Base-by-base conservation (phyloP, 1,139 yeast genomes). In the Candida mesenterica region DNA sequence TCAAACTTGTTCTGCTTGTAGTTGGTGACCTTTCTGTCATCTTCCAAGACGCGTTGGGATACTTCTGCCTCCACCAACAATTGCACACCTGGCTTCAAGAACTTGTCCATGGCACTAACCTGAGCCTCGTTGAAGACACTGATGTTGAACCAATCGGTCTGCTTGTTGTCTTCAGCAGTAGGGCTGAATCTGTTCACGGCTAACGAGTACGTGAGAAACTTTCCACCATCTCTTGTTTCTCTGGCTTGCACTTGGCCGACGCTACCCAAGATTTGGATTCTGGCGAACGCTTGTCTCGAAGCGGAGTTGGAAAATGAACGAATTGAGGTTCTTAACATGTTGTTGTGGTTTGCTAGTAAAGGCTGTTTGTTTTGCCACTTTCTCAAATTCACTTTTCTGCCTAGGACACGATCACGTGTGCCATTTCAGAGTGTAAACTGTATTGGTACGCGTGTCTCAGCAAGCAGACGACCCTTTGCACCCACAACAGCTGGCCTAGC, bases 71-170 rank as follows among this genome's bases (percentile, higher is more conserved):
- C 75, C 32, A 68, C 75, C 36, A 48, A 59, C 49, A 70, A 55
- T 45, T 61, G 65, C 44, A 63, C 65, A 32, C 76, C 76, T 18
- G 67, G 67, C 42, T 60, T 62, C 54, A 70, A 55, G 46, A 61
- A 57, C 40, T 60, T 59, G 44, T 65, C 66, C 55, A 68, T 67
- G 36, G 64, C 60, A 20, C 49, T 38, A 23, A 67, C 54, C 37
- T 68, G 74, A 36, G 51, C 50, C 26, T 67, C 73, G 45, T 65
- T 62, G 50, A 69, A 70, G 4, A 63, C 74, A 31, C 65, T 49
- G 32, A 70, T 52, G 39, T 62, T 67, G 55, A 52, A 68, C 75
- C 75, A 70, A 42, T 67, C 71, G 34, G 73, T 61, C 35, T 57
- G 44, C 40, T 45, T 49, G 32, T 50, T 55, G 37, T 58, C 61